These are phyloP conservation scores for Thermothelomyces thermophilus DNA, from an alignment of 2,329 filamentous ascomycete species.

Conservation along the genomic window DNA sequence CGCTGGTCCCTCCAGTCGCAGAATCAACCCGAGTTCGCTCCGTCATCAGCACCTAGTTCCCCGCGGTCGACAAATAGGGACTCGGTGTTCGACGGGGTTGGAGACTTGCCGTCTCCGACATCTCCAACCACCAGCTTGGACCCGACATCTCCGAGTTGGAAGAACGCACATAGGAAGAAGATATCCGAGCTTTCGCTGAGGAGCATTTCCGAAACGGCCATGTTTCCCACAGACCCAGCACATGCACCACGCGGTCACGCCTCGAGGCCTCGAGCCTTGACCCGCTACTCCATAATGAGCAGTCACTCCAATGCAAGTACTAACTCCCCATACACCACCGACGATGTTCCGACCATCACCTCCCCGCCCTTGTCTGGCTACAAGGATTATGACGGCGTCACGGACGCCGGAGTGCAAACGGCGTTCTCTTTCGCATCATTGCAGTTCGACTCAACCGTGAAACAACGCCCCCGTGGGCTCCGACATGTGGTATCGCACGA, in stretches of 20 bases:
- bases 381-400: constrained; percentile 30
- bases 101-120: constrained; percentile 65
- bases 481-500: constrained; percentile 73
- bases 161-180: constrained; percentile 46
- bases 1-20: constrained; percentile 61
- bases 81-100: constrained; percentile 71
- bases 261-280: constrained; percentile 12
- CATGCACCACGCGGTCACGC: constrained; percentile 1
- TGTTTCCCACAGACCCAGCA: constrained; percentile 21
- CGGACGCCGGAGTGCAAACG: constrained; percentile 24
- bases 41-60: constrained; percentile 74
- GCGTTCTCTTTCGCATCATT: constrained; percentile 21
- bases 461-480: constrained; percentile 33
- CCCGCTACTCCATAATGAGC: constrained; percentile 8
- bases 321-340: constrained; percentile 29
- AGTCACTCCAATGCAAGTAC: constrained; percentile 14
- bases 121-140: constrained; percentile 73
- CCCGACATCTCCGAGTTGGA: constrained; percentile 58
- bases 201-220: constrained; percentile 33
- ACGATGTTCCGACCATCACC: constrained; percentile 28
- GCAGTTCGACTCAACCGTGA: constrained; percentile 20
- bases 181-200: constrained; percentile 50
- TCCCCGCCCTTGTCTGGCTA: constrained; percentile 30
- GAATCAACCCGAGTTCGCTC: constrained; percentile 55
- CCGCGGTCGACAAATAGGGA: constrained; percentile 67